A percentile compares a stretch with the other conserved stretches of the same genome.
These are phyloP conservation scores for Botrytis cinerea DNA, from an alignment of 2,329 filamentous ascomycete species.

Conservation along the genomic window DNA sequence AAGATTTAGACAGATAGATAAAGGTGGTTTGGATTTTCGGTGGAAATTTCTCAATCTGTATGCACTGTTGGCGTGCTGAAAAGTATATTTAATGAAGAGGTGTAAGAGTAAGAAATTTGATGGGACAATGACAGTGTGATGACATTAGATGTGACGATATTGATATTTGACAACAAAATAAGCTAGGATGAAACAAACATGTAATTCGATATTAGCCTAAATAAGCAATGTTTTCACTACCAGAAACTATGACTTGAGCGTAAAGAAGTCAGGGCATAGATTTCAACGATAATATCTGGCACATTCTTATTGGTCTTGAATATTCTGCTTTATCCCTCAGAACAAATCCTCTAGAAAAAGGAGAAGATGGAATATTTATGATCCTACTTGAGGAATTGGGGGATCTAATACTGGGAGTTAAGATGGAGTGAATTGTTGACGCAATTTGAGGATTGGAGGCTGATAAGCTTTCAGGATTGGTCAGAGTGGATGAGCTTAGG, in stretches of 20 bases:
- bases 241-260: background rate
- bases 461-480: background rate
- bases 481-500: background rate
- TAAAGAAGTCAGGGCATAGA: background rate
- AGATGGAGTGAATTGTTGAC: background rate
- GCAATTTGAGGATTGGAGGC: background rate
- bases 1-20: too few species aligned
- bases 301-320: too few species aligned
- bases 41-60: background rate
- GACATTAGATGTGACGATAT: background rate
- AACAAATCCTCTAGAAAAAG: background rate
- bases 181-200: background rate
- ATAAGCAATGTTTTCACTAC: background rate
- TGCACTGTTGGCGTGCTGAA: background rate
- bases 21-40: background rate
- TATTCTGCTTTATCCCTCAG: too few species aligned
- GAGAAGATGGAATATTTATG: background rate
- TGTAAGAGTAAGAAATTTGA: background rate
- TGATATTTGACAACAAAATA: background rate
- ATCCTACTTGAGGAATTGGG: too few species aligned
- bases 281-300: background rate
- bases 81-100: background rate
- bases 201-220: background rate
- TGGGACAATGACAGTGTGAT: background rate
- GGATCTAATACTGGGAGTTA: background rate